Conservation (phyloP, 805 yeast genomes). For the Hanseniaspora clermontiae region DNA sequence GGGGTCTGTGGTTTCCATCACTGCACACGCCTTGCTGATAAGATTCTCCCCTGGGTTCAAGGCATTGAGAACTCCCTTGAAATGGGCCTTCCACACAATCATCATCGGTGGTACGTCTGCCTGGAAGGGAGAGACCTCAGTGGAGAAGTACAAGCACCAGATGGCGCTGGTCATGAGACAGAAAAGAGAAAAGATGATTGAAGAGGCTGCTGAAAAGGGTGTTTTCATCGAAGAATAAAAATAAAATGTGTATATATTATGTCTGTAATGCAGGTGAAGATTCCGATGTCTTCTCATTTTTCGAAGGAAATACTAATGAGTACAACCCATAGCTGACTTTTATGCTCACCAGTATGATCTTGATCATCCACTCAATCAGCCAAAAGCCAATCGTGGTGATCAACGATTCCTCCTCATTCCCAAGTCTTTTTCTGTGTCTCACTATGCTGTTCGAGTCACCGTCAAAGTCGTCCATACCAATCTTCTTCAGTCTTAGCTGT, state of each 20-base stretch:
- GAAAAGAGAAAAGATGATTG: conserved; percentile 29
- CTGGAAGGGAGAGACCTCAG: conserved; percentile 33
- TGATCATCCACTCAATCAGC: conserved; percentile 23
- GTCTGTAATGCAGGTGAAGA: not conserved
- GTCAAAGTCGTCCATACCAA: conserved; percentile 8
- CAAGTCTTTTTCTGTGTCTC: not conserved
- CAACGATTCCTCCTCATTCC: not conserved
- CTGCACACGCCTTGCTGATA: conserved; percentile 27
- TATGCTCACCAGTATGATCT: conserved; percentile 23
- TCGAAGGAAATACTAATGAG: conserved; percentile 8
- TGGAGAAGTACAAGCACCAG: conserved; percentile 28
- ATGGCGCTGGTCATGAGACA: conserved; percentile 25
- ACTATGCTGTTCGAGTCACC: not conserved
- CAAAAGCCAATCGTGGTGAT: conserved; percentile 14
- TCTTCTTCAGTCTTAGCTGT: conserved; percentile 39
- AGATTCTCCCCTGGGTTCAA: conserved; percentile 29
- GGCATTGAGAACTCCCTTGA: conserved; percentile 31
- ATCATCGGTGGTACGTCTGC: conserved; percentile 34
- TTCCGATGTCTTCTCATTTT: conserved; percentile 1
- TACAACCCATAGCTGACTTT: conserved; percentile 23
- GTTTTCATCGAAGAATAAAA: conserved; percentile 30
- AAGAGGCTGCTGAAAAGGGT: conserved; percentile 37
- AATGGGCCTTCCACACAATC: conserved; percentile 31
- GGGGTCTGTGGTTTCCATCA: conserved; percentile 31
- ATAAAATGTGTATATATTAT: not conserved